phyloP scores from a whole-genome alignment of 441 rosid species.

The Euphorbia celastroides region DNA sequence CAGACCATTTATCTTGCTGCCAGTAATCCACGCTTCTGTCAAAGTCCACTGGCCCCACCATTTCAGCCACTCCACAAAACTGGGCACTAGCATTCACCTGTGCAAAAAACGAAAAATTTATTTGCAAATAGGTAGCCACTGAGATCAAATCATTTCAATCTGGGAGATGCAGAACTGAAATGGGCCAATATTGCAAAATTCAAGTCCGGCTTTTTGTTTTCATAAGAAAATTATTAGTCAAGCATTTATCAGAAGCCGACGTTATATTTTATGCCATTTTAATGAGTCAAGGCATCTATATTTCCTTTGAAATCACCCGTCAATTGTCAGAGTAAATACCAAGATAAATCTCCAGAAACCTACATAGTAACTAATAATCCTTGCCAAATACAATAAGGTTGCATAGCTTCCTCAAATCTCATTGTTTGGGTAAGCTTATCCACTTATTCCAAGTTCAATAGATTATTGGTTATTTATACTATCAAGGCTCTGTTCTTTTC shows the following conservation, averaged over 20 bases:
- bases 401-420: neutral
- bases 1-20: slow-evolving; percentile 98
- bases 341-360: neutral
- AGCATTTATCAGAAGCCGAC: neutral
- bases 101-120: neutral
- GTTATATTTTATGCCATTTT: neutral
- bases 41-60: slow-evolving; percentile 81
- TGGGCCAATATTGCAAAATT: neutral
- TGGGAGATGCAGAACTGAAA: neutral
- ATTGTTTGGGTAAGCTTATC: neutral
- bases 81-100: slow-evolving; percentile 96
- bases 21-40: slow-evolving; percentile 78
- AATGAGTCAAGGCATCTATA: neutral
- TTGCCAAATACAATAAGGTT: neutral
- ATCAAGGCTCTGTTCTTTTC: no score
- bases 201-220: neutral
- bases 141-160: neutral
- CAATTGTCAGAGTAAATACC: neutral
- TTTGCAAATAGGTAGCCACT: neutral
- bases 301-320: neutral
- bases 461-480: no score
- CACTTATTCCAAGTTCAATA: no score
- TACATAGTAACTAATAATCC: neutral
- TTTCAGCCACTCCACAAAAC: slow-evolving; percentile 94
- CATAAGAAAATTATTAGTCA: neutral